Percentiles rank a stretch among this genome's conserved stretches.
phyloP scores from a whole-genome alignment of 345 rosid genomes.

The Citrus maxima region DNA sequence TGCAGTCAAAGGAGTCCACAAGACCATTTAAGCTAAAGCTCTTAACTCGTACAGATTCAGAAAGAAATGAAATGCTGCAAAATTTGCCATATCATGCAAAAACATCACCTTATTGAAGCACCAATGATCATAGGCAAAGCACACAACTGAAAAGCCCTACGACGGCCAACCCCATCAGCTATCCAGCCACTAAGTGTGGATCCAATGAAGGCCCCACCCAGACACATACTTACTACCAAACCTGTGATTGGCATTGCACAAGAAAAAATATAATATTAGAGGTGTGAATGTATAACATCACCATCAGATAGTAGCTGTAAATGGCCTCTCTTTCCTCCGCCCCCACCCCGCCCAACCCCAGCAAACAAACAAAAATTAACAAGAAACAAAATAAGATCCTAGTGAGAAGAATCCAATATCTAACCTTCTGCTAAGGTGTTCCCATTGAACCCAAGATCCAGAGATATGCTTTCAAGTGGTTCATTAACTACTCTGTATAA shows the following conservation, averaged over 20 bases:
- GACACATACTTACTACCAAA: slow-evolving; percentile 89
- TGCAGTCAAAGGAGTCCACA: not conserved
- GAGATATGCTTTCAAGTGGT: slow-evolving; percentile 88
- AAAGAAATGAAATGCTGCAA: slow-evolving; percentile 4
- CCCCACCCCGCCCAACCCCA: not conserved
- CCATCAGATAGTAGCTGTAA: not conserved
- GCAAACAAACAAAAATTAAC: not conserved
- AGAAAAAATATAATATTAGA: not conserved
- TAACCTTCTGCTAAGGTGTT: slow-evolving; percentile 91
- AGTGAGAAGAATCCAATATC: not conserved
- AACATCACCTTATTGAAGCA: slow-evolving; percentile 65
- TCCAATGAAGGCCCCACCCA: slow-evolving; percentile 85
- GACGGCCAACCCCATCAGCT: slow-evolving; percentile 84
- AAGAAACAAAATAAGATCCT: not conserved
- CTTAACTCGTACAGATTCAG: not conserved
- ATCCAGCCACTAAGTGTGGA: slow-evolving; percentile 80
- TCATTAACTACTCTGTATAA: slow-evolving; percentile 82
- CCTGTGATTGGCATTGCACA: slow-evolving; percentile 44
- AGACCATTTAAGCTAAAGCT: not conserved
- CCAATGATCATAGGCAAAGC: slow-evolving; percentile 92
- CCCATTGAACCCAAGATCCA: slow-evolving; percentile 86
- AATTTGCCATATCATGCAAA: slow-evolving; percentile 5
- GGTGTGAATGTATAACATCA: not conserved
- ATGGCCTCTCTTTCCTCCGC: not conserved
- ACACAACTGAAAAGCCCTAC: slow-evolving; percentile 84